These are phyloP conservation scores for Mycena chlorophos DNA, from an alignment of 768 basidiomycete species.

Conservation along the genomic window DNA sequence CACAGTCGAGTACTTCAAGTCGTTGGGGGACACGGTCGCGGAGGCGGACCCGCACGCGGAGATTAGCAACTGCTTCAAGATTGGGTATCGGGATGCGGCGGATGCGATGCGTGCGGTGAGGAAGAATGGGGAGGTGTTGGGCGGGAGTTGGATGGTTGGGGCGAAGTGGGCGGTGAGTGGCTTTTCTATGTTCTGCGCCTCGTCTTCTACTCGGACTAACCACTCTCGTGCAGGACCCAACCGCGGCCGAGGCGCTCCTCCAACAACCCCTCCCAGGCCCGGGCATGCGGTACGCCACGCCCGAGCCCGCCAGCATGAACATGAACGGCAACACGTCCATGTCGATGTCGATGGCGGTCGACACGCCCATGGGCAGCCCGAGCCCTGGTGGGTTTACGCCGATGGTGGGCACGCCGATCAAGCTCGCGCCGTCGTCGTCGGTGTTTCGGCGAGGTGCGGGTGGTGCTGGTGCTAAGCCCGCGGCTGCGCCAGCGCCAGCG, in stretches of 20 bases:
- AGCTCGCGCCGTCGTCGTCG: slow-evolving; percentile 67
- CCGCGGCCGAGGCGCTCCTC: slow-evolving; percentile 55
- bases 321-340: slow-evolving; percentile 7
- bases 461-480: slow-evolving; percentile 27
- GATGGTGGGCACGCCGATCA: slow-evolving; percentile 67
- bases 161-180: slow-evolving; percentile 79
- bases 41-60: slow-evolving; percentile 68
- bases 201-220: slow-evolving; percentile 10
- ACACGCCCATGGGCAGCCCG: slow-evolving; percentile 36
- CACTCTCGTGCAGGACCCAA: slow-evolving; percentile 65
- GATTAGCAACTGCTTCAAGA: slow-evolving; percentile 77
- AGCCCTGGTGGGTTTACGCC: slow-evolving; percentile 32
- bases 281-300: slow-evolving; percentile 28
- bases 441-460: slow-evolving; percentile 57
- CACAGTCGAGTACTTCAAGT: slow-evolving; percentile 73
- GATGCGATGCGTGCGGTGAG: slow-evolving; percentile 79
- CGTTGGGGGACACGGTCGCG: slow-evolving; percentile 68
- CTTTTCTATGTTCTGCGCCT: neutral
- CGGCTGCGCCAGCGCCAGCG: slow-evolving; percentile 17
- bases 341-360: slow-evolving; percentile 49
- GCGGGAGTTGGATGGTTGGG: slow-evolving; percentile 81
- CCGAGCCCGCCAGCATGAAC: too few relatives aligned
- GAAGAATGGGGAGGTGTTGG: slow-evolving; percentile 79
- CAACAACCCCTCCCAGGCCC: slow-evolving; percentile 32
- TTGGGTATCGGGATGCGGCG: slow-evolving; percentile 69